Percentiles rank a stretch among this genome's conserved stretches.
Conservation (phyloP, 1,284 basidiomycete species). For the Cystobasidiaceae sp. region DNA sequence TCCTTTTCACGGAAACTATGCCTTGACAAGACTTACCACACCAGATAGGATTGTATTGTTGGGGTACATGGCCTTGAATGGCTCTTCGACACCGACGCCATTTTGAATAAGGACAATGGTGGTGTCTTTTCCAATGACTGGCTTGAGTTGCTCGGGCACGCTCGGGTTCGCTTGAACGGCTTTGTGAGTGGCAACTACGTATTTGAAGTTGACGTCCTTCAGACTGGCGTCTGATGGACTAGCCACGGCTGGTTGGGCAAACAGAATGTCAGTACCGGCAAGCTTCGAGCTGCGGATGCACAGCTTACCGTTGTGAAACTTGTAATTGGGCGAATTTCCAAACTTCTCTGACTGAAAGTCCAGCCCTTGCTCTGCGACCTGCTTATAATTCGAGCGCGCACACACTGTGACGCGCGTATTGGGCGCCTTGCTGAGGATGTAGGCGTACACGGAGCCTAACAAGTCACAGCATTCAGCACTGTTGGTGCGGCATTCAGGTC, state of each 20-base stretch:
- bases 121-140: constrained; percentile 45
- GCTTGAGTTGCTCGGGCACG: constrained; percentile 45
- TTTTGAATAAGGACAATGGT: constrained; percentile 52
- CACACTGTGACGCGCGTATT: constrained; percentile 49
- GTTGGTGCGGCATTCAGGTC: no score
- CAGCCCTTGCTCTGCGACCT: constrained; percentile 47
- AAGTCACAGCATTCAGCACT: no score
- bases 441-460: constrained; percentile 52
- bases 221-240: constrained; percentile 46
- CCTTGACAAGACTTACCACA: constrained; percentile 50
- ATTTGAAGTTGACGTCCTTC: constrained; percentile 43
- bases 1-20: no score
- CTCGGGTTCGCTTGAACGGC: constrained; percentile 48
- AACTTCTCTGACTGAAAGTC: constrained; percentile 43
- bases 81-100: constrained; percentile 52
- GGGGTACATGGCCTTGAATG: constrained; percentile 49
- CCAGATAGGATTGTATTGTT: constrained; percentile 50
- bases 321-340: constrained; percentile 36
- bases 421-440: constrained; percentile 47
- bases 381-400: constrained; percentile 50
- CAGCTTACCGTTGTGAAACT: constrained; percentile 26
- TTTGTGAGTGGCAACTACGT: constrained; percentile 49
- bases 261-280: constrained; percentile 35
- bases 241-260: constrained; percentile 39
- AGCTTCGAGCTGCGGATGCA: no score